A percentile compares a stretch with the other conserved stretches of the same genome.
Conservation (phyloP, 305 asterid species). For the Fraxinus greggii region DNA sequence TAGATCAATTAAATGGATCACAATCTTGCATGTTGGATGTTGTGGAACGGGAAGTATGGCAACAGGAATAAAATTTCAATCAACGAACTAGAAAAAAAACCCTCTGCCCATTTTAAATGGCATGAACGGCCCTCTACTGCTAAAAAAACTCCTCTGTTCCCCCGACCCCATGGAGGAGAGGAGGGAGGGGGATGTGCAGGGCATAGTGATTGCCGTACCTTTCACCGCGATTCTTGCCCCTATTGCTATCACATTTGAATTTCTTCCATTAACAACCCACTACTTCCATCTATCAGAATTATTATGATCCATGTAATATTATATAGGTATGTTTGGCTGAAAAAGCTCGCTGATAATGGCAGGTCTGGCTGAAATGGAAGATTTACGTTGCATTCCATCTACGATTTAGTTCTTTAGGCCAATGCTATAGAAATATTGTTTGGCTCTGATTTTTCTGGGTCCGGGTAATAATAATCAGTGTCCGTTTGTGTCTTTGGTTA, state of each 20-base stretch:
- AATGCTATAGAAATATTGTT: background rate
- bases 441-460: background rate
- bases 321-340: background rate
- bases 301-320: background rate
- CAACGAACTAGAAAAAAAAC: background rate
- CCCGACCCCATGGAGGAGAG: background rate
- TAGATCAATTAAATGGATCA: background rate
- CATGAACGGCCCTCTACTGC: background rate
- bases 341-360: background rate
- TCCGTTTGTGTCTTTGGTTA: background rate
- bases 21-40: too few species aligned
- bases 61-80: background rate
- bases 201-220: background rate
- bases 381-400: background rate
- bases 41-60: background rate
- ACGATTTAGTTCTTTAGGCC: background rate
- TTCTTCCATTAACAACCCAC: background rate
- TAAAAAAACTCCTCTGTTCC: background rate
- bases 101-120: background rate
- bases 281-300: background rate
- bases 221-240: background rate
- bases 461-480: background rate
- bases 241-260: background rate
- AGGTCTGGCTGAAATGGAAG: background rate
- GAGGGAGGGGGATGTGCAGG: background rate